Evolutionary conservation across 257 asterid species (phyloP).

Genomic region (Przewalskia tangutica): DNA sequence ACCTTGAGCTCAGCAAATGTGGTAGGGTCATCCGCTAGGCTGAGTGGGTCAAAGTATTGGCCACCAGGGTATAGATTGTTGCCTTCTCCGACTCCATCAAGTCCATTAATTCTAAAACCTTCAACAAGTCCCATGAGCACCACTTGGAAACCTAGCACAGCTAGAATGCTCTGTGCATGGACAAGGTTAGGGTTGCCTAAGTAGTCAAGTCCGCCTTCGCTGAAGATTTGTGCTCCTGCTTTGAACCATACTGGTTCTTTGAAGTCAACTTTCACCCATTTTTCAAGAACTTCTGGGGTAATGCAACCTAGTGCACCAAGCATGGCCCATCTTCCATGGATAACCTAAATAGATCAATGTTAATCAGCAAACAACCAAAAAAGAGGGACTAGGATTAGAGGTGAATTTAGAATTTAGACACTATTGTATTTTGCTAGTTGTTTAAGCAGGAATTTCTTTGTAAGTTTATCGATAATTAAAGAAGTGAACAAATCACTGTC

Average conservation of each 20-base stretch:
- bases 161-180: conserved; percentile 37
- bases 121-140: conserved; percentile 42
- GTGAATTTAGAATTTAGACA: background rate
- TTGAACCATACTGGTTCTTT: conserved; percentile 48
- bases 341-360: conserved; percentile 11
- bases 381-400: background rate
- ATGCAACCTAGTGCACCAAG: conserved; percentile 45
- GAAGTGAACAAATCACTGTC: background rate
- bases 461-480: background rate
- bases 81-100: conserved; percentile 34
- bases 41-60: conserved; percentile 36
- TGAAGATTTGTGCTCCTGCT: conserved; percentile 41
- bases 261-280: conserved; percentile 25
- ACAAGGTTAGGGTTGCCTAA: conserved; percentile 40
- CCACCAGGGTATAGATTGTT: conserved; percentile 38
- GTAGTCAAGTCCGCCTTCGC: conserved; percentile 36
- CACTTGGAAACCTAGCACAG: conserved; percentile 36
- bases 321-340: conserved; percentile 48
- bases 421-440: background rate
- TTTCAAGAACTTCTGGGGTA: conserved; percentile 35
- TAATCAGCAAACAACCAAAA: background rate
- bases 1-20: conserved; percentile 48
- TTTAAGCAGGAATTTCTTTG: background rate
- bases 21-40: conserved; percentile 43
- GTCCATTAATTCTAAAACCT: conserved; percentile 33